A percentile compares a stretch with the other conserved stretches of the same genome.
Evolutionary conservation across 2,329 filamentous ascomycete species (phyloP).

Genomic region (Lasiodiplodia hormozganensis): DNA sequence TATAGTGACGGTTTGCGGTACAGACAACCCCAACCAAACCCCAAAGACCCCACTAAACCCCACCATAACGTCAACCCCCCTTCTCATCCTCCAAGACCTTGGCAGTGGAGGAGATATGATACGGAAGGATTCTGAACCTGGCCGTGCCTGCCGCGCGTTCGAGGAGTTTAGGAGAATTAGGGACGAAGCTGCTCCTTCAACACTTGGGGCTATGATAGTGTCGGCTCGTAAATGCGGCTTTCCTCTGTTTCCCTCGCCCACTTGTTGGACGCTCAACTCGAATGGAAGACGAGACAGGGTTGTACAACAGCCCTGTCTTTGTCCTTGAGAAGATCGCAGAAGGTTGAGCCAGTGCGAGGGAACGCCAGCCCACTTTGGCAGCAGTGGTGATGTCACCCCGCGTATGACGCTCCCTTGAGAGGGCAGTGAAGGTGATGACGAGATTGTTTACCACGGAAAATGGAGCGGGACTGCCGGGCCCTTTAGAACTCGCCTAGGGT

Average conservation of each 20-base stretch:
- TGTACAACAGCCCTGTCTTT: not conserved
- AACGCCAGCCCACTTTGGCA: not conserved
- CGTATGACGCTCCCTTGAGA: not conserved
- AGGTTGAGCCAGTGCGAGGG: not conserved
- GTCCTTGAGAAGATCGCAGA: not conserved
- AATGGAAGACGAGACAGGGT: not conserved
- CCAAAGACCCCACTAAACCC: not conserved
- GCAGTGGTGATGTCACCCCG: not conserved
- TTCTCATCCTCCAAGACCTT: not conserved
- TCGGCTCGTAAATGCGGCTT: too few species aligned
- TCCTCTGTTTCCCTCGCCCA: not conserved
- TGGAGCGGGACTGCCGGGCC: not conserved
- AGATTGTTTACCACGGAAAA: not conserved
- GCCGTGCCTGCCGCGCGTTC: not conserved
- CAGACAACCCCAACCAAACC: not conserved
- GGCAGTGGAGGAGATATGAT: not conserved
- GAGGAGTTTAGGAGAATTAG: not conserved
- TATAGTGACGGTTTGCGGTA: not conserved
- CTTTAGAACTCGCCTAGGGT: not conserved
- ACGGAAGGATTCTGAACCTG: not conserved
- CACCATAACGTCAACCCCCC: not conserved
- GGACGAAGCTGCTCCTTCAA: too few species aligned
- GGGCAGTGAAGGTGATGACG: not conserved
- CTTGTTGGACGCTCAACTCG: not conserved
- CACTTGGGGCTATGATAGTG: not conserved